A percentile compares a stretch with the other conserved stretches of the same genome.
Conservation (phyloP, 208 protist genomes). For the Wallacemonas sp. region DNA sequence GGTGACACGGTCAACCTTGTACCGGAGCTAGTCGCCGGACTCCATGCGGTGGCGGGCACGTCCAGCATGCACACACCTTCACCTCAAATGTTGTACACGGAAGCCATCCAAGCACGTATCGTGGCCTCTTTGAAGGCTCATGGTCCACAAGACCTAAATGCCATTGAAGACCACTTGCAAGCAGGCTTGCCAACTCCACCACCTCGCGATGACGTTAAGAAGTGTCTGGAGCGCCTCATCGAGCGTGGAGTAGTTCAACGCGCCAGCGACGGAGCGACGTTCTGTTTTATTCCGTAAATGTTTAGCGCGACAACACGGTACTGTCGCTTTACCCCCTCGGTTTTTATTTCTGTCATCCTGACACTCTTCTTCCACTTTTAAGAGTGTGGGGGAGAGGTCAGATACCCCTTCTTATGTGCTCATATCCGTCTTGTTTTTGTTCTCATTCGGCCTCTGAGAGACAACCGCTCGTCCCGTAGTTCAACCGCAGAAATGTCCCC, state of each 20-base stretch:
- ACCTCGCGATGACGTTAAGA: constrained; percentile 42
- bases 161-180: constrained; percentile 17
- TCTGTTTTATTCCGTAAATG: constrained; percentile 34
- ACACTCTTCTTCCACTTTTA: too few species aligned
- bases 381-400: too few species aligned
- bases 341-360: too few species aligned
- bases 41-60: too few species aligned
- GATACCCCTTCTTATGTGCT: too few species aligned
- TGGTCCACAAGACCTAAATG: constrained; percentile 14
- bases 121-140: constrained; percentile 32
- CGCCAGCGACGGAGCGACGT: constrained; percentile 15
- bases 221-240: constrained; percentile 56
- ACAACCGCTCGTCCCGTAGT: too few species aligned
- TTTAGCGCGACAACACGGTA: too few species aligned
- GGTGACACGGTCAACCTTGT: neutral
- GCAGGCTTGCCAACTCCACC: constrained; percentile 5
- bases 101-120: constrained; percentile 2
- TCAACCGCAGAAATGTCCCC: too few species aligned
- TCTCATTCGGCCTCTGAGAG: neutral
- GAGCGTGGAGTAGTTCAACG: constrained; percentile 46
- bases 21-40: too few species aligned
- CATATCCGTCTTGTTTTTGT: neutral
- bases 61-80: too few species aligned
- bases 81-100: too few species aligned
- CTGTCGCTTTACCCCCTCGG: too few species aligned